phyloP scores from a whole-genome alignment of 1,139 yeast species.

The Geotrichum phurueaensis region DNA sequence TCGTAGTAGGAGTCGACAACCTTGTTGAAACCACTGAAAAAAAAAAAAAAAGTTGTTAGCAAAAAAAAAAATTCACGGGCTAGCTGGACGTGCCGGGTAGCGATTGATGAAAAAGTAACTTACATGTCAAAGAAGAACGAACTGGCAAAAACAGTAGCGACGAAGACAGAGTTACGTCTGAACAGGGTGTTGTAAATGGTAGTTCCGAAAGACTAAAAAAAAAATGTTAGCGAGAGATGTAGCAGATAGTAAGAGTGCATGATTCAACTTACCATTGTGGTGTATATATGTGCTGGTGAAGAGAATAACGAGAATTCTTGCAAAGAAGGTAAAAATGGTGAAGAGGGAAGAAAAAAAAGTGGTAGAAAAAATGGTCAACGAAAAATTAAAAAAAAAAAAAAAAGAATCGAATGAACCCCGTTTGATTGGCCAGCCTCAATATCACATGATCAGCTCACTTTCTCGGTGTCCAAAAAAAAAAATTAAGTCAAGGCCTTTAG shows the following conservation, averaged over 20 bases:
- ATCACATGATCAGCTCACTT: not conserved
- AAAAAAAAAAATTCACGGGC: not conserved
- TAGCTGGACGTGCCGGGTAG: not conserved
- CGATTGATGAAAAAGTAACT: conserved; percentile 17
- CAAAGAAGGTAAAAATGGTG: not conserved
- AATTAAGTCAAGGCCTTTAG: not conserved
- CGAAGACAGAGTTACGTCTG: conserved; percentile 91
- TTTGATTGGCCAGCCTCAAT: conserved; percentile 7
- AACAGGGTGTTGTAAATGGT: conserved; percentile 63
- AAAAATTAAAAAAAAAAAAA: not conserved
- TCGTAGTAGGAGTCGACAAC: conserved; percentile 81
- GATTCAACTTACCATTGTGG: conserved; percentile 1
- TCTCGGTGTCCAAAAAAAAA: not conserved
- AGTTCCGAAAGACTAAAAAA: conserved; percentile 43
- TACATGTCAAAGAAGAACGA: conserved; percentile 85
- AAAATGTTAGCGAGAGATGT: not conserved
- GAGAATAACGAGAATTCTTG: not conserved
- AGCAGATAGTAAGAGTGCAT: not conserved
- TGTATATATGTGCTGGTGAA: not conserved
- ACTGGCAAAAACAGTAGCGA: conserved; percentile 75
- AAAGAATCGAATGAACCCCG: conserved; percentile 3
- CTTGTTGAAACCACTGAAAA: conserved; percentile 55
- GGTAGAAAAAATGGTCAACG: not conserved
- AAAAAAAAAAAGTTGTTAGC: conserved; percentile 11
- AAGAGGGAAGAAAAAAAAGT: not conserved